Evolutionary conservation across 768 basidiomycete species (phyloP), one percentile per base, ranked within the genome.

Genomic region (Pleurotus eryngii): DNA sequence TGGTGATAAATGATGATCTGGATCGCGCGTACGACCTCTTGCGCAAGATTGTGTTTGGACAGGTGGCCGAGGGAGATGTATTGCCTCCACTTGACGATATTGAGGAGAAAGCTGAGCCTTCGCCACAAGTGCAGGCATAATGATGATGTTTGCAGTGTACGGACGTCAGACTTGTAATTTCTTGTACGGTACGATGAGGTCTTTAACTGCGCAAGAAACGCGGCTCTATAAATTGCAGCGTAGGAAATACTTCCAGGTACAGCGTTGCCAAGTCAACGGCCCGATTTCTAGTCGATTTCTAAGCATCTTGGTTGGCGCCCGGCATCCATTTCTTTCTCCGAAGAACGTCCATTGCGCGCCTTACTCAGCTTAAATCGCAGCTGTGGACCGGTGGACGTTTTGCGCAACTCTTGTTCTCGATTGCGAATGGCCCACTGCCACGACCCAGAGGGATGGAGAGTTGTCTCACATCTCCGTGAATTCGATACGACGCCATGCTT

Each of bases 1-100:
- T 97, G 57, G 85, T 98, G 59, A 84, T 98, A 58, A 98, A 98
- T 71, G 95, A 95, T 64, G 84, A 95, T 66, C 69, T 96, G 12
- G 90, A 95, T 46, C 73, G 83, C 14, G 92, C 95, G 6, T 96
- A 95, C 68, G 71, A 73, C 0, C 69, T 87, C n/a, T 85, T 98
- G 67, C 86, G 84, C 69, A 74, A 75, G 57, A 80, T 95, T 17
- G 91, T 93, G 0, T 76, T 89, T 39, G 95, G 91, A 20, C 83
- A 90, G 55, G 66, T 72, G 43, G 72, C 82, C 22, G 67, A 67
- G 24, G 80, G 84, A 12, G 92, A 95, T 71, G 60, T 59, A 38
- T 72, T 96, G 49, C 94, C 94, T 3, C 72, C 76, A 9, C 69
- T 90, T 47, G 81, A 87, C 59, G 84, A 85, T 40, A 38, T 12